phyloP scores from a whole-genome alignment of 768 basidiomycete genomes.

The Brasilioporus rufonigricans region DNA sequence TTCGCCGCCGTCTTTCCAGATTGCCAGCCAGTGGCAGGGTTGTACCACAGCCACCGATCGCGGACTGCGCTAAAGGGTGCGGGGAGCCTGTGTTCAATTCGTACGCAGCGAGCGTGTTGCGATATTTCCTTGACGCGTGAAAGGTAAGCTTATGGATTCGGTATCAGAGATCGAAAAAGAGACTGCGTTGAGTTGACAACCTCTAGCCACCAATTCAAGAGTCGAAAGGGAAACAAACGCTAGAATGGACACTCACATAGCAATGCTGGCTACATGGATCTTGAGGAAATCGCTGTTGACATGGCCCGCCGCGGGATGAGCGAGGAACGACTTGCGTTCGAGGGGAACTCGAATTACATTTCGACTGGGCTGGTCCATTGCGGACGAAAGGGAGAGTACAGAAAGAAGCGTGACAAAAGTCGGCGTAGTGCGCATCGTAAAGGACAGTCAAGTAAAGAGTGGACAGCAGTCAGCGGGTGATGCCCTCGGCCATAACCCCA shows the following conservation, averaged over 20 bases:
- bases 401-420: slow-evolving; percentile 12
- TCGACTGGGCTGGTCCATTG: background rate
- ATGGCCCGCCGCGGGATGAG: background rate
- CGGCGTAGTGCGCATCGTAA: slow-evolving; percentile 19
- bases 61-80: slow-evolving; percentile 32
- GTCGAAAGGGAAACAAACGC: background rate
- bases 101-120: slow-evolving; percentile 41
- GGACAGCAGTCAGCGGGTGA: background rate
- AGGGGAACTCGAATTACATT: slow-evolving; percentile 22
- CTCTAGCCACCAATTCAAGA: background rate
- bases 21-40: background rate
- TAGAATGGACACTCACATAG: background rate
- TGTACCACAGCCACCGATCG: background rate
- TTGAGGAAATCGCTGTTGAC: slow-evolving; percentile 10
- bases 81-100: slow-evolving; percentile 42
- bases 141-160: background rate
- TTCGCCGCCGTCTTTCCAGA: slow-evolving; percentile 8
- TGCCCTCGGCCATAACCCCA: background rate
- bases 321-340: slow-evolving; percentile 18
- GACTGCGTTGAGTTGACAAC: background rate
- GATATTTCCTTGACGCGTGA: slow-evolving; percentile 38
- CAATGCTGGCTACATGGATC: slow-evolving; percentile 13
- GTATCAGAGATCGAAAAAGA: background rate
- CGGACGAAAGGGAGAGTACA: slow-evolving; percentile 17
- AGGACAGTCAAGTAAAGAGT: background rate